phyloP scores from a whole-genome alignment of 768 basidiomycete species.

The Lactarius sp. region DNA sequence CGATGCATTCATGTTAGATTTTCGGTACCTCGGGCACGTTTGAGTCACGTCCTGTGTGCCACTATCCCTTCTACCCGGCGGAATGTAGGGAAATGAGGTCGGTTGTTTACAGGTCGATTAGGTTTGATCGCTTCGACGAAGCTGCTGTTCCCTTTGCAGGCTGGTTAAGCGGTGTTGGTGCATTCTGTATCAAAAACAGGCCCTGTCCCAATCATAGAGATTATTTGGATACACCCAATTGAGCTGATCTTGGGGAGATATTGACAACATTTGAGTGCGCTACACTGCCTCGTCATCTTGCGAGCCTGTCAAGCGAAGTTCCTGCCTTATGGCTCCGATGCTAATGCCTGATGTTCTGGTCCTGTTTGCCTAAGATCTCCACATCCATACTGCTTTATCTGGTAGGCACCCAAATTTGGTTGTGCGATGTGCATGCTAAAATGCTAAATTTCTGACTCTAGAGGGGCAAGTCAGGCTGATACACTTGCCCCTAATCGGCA shows the following conservation, averaged over 20 bases:
- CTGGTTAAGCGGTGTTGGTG: slow-evolving; percentile 1
- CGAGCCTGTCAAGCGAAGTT: neutral
- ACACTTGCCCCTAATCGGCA: neutral
- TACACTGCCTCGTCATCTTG: neutral
- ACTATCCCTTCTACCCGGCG: slow-evolving; percentile 7
- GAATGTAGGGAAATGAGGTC: slow-evolving; percentile 4
- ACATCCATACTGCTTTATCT: neutral
- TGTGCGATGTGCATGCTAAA: neutral
- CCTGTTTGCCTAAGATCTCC: neutral
- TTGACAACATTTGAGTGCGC: neutral
- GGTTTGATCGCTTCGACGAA: slow-evolving; percentile 8
- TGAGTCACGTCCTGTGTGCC: slow-evolving; percentile 1
- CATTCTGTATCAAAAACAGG: neutral
- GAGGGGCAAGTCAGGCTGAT: neutral
- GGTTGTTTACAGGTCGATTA: neutral
- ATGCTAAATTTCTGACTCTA: neutral
- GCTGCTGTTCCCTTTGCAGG: neutral
- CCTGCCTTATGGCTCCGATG: neutral
- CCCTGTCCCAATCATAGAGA: slow-evolving; percentile 6
- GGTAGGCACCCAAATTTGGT: neutral
- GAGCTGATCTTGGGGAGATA: neutral
- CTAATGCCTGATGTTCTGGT: neutral
- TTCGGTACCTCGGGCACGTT: slow-evolving; percentile 4
- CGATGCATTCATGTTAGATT: neutral
- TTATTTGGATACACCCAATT: neutral